phyloP scores from a whole-genome alignment of 2,329 filamentous ascomycete species.

The Aspergillus oerlinghausenensis region DNA sequence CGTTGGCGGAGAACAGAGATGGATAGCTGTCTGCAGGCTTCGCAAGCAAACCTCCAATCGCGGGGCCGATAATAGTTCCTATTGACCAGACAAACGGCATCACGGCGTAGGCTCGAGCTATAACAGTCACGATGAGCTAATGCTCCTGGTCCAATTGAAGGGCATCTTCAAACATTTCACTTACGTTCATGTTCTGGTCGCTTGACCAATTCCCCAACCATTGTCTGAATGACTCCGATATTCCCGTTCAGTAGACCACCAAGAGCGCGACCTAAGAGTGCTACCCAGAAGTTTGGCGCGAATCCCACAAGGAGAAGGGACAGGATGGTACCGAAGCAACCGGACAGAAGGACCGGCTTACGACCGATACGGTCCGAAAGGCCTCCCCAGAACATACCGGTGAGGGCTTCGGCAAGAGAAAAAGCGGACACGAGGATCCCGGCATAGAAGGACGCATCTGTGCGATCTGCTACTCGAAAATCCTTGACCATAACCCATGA shows the following conservation, averaged over 20 bases:
- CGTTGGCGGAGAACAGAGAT: conserved; percentile 58
- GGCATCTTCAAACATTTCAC: conserved; percentile 29
- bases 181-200: conserved; percentile 81
- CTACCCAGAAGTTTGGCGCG: conserved; percentile 77
- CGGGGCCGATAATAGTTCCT: conserved; percentile 75
- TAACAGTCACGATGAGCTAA: conserved; percentile 9
- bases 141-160: neutral
- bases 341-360: conserved; percentile 78
- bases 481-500: conserved; percentile 78
- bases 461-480: conserved; percentile 65
- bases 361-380: conserved; percentile 77
- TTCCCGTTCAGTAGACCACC: conserved; percentile 87
- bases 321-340: conserved; percentile 75
- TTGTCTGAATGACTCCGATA: conserved; percentile 84
- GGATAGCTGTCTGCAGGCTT: conserved; percentile 74
- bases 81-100: conserved; percentile 96
- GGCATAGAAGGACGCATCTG: conserved; percentile 81
- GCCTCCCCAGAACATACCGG: conserved; percentile 83
- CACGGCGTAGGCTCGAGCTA: conserved; percentile 77
- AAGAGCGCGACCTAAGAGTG: conserved; percentile 67
- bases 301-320: conserved; percentile 81
- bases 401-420: conserved; percentile 73
- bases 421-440: conserved; percentile 84
- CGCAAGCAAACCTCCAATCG: conserved; percentile 81
- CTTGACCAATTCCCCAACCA: conserved; percentile 83